Percentiles rank a stretch among this genome's conserved stretches.
Conservation (phyloP, 768 basidiomycete genomes). For the Boletellus emodensis region DNA sequence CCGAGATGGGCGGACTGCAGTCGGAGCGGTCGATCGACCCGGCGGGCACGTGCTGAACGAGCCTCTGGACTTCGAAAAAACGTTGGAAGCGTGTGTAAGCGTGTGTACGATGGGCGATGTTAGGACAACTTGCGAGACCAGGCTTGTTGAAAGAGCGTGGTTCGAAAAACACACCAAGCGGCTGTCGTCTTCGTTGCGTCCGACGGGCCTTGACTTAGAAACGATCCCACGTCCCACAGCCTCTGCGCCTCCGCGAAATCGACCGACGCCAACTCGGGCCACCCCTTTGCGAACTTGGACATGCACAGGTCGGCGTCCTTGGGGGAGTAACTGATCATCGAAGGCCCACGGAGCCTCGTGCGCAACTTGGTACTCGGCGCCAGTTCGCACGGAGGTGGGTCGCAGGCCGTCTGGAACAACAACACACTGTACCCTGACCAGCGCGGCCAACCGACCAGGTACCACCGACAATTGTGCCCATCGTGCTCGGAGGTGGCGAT, state of each 20-base stretch:
- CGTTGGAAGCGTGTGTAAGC: too few relatives aligned
- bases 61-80: too few relatives aligned
- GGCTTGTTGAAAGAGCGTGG: too few relatives aligned
- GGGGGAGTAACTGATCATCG: slow-evolving; percentile 85
- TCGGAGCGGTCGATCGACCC: slow-evolving; percentile 24
- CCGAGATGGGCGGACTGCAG: slow-evolving; percentile 53
- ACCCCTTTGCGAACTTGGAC: slow-evolving; percentile 44
- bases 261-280: slow-evolving; percentile 56
- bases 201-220: slow-evolving; percentile 52
- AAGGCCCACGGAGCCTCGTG: slow-evolving; percentile 74
- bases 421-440: slow-evolving; percentile 59
- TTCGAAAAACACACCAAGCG: too few relatives aligned
- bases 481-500: not conserved
- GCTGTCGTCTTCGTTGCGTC: slow-evolving; percentile 40
- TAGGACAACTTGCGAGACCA: too few relatives aligned
- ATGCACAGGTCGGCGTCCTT: slow-evolving; percentile 53
- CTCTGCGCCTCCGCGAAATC: slow-evolving; percentile 67
- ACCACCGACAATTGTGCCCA: not conserved
- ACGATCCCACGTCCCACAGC: slow-evolving; percentile 54
- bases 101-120: too few relatives aligned
- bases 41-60: slow-evolving; percentile 17
- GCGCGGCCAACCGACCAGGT: slow-evolving; percentile 37
- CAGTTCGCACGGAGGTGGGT: slow-evolving; percentile 75
- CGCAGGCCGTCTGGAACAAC: slow-evolving; percentile 89
- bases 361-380: slow-evolving; percentile 95